Base-by-base conservation (phyloP, 2,329 filamentous ascomycete genomes). In the Botrytis squamosa region DNA sequence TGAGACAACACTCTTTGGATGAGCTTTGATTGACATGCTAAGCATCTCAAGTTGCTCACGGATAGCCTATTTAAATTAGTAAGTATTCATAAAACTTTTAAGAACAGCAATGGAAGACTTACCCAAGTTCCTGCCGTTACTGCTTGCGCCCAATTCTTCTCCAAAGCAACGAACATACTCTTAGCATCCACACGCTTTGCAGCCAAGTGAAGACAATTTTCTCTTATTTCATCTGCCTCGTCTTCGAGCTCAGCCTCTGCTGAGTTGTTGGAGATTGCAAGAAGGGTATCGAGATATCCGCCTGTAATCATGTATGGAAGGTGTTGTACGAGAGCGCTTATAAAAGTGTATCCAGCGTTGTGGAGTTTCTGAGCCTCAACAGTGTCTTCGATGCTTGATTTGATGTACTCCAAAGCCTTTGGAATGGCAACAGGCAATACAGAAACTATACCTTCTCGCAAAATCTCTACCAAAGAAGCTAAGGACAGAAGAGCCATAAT, bases 221-320 rank as follows among this genome's bases (percentile, higher is more conserved):
- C 82, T 42, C 94, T 89, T 80, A 87, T 89, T 64, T 91, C 88
- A 73, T 90, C 87, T 40, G 89, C 88, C 71, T 91, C 88, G 8
- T 87, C 85, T 38, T 89, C 87, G 42, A 94, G 82, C 29, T 85
- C 86, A 6, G 88, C 85, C 72, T 87, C 87, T 25, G 93, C 90
- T 65, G 94, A 96, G 67, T 86, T 85, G 81, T 92, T 92, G 8
- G 93, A 95, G 18, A 93, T 86, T 22, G 86, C 84, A 40, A 98
- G 83, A 65, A 97, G 87, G 67, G 88, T 89, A 75, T 93, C 90
- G 18, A 98, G 83, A 77, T 95, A 91, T 8, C 88, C 86, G 1
- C 89, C 89, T 18, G 94, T 93, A 75, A 98, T 86, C 90, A 98
- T 97, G 83, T 93, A 98, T 1, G 95, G 94, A 40, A 98, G 85